Conservation (phyloP, 371 early-diverging fungal species). For the Rhizopus arrhizus region DNA sequence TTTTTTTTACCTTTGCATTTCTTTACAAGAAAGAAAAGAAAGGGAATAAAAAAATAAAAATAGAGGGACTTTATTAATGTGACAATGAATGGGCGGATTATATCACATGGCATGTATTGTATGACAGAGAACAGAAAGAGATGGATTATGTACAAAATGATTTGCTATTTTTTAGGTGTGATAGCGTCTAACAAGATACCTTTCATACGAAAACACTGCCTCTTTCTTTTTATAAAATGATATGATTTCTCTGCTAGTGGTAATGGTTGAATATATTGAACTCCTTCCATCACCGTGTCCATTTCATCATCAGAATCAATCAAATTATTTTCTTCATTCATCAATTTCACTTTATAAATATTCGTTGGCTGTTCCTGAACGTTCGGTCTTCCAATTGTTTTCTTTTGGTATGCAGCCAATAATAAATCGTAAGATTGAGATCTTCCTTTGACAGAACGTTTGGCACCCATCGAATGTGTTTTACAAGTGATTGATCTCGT, state of each 20-base stretch:
- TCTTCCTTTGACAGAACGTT: constrained; percentile 77
- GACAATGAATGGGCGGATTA: not conserved
- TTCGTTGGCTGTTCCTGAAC: constrained; percentile 31
- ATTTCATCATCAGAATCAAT: constrained; percentile 73
- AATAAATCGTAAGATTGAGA: constrained; percentile 77
- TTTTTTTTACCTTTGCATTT: not conserved
- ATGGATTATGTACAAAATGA: not conserved
- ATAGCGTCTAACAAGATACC: constrained; percentile 73
- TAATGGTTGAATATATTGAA: constrained; percentile 51
- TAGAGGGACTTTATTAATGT: constrained; percentile 1
- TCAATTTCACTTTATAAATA: not conserved
- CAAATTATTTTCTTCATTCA: constrained; percentile 2
- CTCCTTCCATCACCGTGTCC: constrained; percentile 61
- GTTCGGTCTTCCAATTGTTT: constrained; percentile 51
- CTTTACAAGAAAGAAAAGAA: not conserved
- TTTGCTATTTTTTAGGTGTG: constrained; percentile 45
- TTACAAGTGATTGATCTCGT: constrained; percentile 85
- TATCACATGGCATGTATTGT: not conserved
- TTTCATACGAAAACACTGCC: constrained; percentile 65
- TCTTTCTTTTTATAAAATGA: constrained; percentile 61
- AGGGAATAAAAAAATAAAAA: not conserved
- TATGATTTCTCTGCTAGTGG: constrained; percentile 62
- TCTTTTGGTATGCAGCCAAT: constrained; percentile 71
- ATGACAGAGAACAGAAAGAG: not conserved
- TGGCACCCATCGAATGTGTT: constrained; percentile 83